Base-by-base conservation (phyloP, 805 yeast genomes). In the Pichia rugopelliculosa region DNA sequence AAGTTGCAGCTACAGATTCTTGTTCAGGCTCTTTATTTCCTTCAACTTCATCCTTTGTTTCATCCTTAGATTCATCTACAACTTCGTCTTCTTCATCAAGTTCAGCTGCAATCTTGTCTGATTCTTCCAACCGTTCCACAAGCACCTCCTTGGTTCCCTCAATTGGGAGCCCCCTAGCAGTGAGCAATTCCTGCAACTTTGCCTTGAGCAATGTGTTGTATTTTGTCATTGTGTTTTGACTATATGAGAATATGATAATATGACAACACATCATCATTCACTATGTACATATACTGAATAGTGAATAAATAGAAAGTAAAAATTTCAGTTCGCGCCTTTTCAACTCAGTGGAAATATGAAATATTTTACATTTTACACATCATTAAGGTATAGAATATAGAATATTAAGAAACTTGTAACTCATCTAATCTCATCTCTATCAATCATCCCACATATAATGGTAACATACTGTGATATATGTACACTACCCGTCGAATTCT, bases 401-500 rank as follows among this genome's bases (percentile, higher is more conserved):
- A n/a, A n/a, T n/a, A n/a, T n/a, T n/a, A n/a, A n/a, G n/a, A n/a
- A n/a, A n/a, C n/a, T n/a, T n/a, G n/a, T n/a, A n/a, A n/a, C n/a
- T n/a, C n/a, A n/a, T n/a, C n/a, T n/a, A n/a, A n/a, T n/a, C n/a
- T n/a, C n/a, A n/a, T n/a, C 25, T 9, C 25, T 9, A 39, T 39
- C 34, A 5, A 7, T 13, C 34, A n/a, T 30, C 34, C 6, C 25
- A 6, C 25, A 24, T 24, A 26, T 10, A 26, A 30, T 30, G 22
- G 77, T 82, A 20, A 59, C 75, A 15, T 87, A 87, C 68, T 87
- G 96, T 63, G 88, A 79, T 6, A 76, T 87, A 13, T 87, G 96
- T 62, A 68, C 87, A 1, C 82, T 76, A 60, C 96, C 96, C n/a
- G 87, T 87, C 4, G 96, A 81, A 66, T 90, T 82, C 68, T 90